phyloP scores from a whole-genome alignment of 257 asterid genomes.

The Phtheirospermum japonicum region DNA sequence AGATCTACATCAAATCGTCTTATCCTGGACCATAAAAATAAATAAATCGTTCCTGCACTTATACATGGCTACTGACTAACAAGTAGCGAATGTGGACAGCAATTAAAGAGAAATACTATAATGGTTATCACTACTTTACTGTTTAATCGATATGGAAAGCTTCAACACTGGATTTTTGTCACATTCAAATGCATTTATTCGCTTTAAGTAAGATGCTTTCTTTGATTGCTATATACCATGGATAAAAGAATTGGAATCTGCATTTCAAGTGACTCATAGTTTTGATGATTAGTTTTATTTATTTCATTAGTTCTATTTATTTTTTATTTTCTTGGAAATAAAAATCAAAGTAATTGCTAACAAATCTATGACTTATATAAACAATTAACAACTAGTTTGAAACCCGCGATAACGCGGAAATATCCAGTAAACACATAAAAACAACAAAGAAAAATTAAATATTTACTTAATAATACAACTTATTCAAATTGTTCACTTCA shows the following conservation, averaged over 20 bases:
- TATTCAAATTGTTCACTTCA: too few relatives aligned
- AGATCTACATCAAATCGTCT: constrained; percentile 22
- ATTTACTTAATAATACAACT: too few relatives aligned
- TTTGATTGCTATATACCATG: neutral
- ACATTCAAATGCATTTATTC: constrained; percentile 27
- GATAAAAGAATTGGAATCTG: neutral
- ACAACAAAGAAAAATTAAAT: too few relatives aligned
- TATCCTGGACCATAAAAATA: constrained; percentile 23
- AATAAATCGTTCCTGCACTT: constrained; percentile 8
- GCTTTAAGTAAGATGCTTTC: constrained; percentile 25
- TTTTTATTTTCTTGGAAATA: too few relatives aligned
- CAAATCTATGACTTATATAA: too few relatives aligned
- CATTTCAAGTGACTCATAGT: neutral
- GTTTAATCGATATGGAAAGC: constrained; percentile 12
- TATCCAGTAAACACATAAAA: too few relatives aligned
- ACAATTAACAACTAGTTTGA: too few relatives aligned
- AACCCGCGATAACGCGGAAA: too few relatives aligned
- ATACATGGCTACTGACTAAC: constrained; percentile 1
- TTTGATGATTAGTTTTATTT: neutral
- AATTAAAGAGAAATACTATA: constrained; percentile 19
- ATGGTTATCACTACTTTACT: constrained; percentile 15
- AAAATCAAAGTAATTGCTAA: too few relatives aligned
- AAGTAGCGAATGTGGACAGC: constrained; percentile 26
- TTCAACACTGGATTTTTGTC: constrained; percentile 24
- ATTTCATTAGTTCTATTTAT: too few relatives aligned